Base-by-base conservation (phyloP, 192 early-diverging fungal genomes). In the Coemansia sp. region DNA sequence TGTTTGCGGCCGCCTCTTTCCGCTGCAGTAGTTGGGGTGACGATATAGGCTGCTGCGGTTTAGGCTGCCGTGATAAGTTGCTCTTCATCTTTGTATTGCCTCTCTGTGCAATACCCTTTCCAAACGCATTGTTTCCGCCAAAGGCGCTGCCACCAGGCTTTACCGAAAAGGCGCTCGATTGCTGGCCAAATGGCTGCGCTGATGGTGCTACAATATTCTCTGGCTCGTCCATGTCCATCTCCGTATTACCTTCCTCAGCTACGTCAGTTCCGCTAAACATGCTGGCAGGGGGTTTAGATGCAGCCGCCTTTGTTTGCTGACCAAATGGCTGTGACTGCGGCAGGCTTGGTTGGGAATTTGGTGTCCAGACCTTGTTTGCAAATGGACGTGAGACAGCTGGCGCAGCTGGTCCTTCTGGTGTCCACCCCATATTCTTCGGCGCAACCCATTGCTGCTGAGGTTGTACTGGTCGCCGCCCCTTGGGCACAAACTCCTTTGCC, bases 401-500 rank as follows among this genome's bases (percentile, higher is more conserved):
- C 5, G 25, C 22, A n/a, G 55, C 28, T 22, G 55, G 26, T 48
- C 49, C 27, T 10, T 49, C 48, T 44, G 65, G 65, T 4, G 56
- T 58, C 63, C 68, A 69, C 34, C 63, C 68, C 68, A 63, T 69
- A 38, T 64, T 64, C 6, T 18, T 34, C 28, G 2, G 58, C 60
- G 38, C 65, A 67, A 41, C 60, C 58, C 50, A 30, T 51, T 32
- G 30, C 47, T 26, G 41, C 57, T 6, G 58, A 7, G 34, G n/a
- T 34, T 16, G 26, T 53, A 14, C 14, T 44, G 38, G 38, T 14
- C 9, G 38, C 23, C 49, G 38, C 23, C 49, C 9, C 38, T 48
- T 47, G 19, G 74, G 74, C 58, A 71, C 69, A 77, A 77, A 77
- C 30, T 27, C 61, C 69, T 68, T 77, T 22, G 74, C 74, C 10